These are phyloP conservation scores for Waltiozyma sp. DNA, from an alignment of 1,139 yeast genomes.

Conservation along the genomic window DNA sequence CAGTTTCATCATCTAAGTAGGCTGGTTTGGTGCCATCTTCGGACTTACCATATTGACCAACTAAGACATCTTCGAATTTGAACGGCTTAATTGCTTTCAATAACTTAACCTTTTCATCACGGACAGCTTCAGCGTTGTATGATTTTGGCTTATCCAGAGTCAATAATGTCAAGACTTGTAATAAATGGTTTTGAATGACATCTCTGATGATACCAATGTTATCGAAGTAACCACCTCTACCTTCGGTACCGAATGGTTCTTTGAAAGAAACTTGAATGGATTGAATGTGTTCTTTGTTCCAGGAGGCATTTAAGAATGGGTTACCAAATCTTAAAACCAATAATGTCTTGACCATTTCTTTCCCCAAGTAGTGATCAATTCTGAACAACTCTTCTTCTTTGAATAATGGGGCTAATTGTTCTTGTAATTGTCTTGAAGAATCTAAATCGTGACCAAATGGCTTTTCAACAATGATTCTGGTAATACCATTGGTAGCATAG, in stretches of 20 bases:
- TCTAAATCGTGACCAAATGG: conserved; percentile 93
- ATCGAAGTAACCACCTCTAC: conserved; percentile 97
- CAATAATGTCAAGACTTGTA: conserved; percentile 82
- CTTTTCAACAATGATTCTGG: conserved; percentile 86
- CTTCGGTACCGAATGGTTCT: conserved; percentile 97
- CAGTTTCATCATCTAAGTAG: conserved; percentile 90
- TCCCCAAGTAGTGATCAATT: conserved; percentile 95
- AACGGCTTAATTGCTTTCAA: conserved; percentile 71
- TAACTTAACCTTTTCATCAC: conserved; percentile 93
- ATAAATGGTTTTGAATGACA: conserved; percentile 94
- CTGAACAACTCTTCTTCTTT: conserved; percentile 85
- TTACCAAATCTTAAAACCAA: conserved; percentile 85
- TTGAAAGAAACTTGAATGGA: conserved; percentile 84
- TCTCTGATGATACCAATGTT: conserved; percentile 92
- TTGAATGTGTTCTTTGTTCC: conserved; percentile 73
- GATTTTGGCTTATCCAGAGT: conserved; percentile 95
- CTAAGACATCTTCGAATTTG: conserved; percentile 50
- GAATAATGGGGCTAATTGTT: conserved; percentile 72
- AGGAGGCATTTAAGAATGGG: conserved; percentile 69
- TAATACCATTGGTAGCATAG: conserved; percentile 57
- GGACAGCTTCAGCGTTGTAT: conserved; percentile 81
- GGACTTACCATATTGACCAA: conserved; percentile 83
- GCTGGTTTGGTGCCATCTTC: conserved; percentile 85
- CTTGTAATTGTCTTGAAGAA: conserved; percentile 67
- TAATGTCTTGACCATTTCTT: conserved; percentile 94